Conservation (phyloP, 441 rosid species). For the Eruca vesicaria region DNA sequence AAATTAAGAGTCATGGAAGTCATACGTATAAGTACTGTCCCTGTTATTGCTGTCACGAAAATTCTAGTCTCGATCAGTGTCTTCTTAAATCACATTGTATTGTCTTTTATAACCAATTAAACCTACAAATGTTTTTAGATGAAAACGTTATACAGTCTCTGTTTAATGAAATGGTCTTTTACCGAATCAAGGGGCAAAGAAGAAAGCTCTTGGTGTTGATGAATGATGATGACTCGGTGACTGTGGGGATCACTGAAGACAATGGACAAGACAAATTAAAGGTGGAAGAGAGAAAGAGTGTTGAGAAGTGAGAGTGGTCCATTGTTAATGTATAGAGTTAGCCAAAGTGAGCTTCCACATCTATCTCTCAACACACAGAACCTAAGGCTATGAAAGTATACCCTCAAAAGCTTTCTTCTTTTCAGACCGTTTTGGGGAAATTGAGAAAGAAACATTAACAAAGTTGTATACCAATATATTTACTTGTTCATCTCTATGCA, state of each 20-base stretch:
- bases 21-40: constrained; percentile 16
- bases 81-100: constrained; percentile 5
- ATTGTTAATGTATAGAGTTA: constrained; percentile 25
- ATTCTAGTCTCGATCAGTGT: constrained; percentile 13
- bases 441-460: constrained; percentile 26
- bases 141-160: constrained; percentile 3
- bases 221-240: constrained; percentile 26
- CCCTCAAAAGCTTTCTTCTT: constrained; percentile 38
- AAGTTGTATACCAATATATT: constrained; percentile 21
- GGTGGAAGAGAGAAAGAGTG: constrained; percentile 21
- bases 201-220: constrained; percentile 30
- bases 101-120: constrained; percentile 7
- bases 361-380: constrained; percentile 23
- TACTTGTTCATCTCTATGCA: constrained; percentile 4
- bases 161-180: background rate
- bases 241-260: constrained; percentile 37
- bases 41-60: constrained; percentile 22
- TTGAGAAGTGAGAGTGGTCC: constrained; percentile 40
- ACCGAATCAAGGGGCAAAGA: constrained; percentile 17
- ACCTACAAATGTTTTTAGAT: constrained; percentile 15
- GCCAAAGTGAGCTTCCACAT: constrained; percentile 32
- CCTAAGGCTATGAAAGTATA: constrained; percentile 7
- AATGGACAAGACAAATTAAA: constrained; percentile 36
- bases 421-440: constrained; percentile 11
- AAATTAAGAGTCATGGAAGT: constrained; percentile 27